A percentile compares a stretch with the other conserved stretches of the same genome.
These are phyloP conservation scores for Geotrichum citri-aurantii DNA, from an alignment of 1,139 yeast species.

Conservation along the genomic window DNA sequence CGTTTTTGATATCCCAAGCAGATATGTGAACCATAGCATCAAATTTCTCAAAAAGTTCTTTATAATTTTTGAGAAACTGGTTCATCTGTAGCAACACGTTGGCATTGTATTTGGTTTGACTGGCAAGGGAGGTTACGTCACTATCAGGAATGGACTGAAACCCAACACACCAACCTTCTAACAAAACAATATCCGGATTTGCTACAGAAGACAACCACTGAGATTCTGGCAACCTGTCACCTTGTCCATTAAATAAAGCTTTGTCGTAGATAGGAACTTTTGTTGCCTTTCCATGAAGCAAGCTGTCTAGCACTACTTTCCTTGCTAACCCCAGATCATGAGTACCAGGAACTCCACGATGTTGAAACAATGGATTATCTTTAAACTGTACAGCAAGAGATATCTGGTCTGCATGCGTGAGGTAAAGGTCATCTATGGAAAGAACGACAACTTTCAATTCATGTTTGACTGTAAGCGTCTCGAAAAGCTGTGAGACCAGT, in stretches of 20 bases:
- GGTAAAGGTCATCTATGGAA: constrained; percentile 83
- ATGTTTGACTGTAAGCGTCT: constrained; percentile 28
- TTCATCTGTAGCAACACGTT: constrained; percentile 45
- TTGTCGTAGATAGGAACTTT: constrained; percentile 74
- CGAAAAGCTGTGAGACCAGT: constrained; percentile 5
- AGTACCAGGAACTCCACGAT: constrained; percentile 92
- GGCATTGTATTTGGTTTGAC: constrained; percentile 25
- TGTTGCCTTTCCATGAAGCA: constrained; percentile 30
- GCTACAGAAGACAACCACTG: neutral
- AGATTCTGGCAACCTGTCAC: constrained; percentile 52
- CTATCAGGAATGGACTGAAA: constrained; percentile 46
- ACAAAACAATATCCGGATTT: constrained; percentile 51
- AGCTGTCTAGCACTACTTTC: constrained; percentile 26
- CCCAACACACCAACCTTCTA: constrained; percentile 97
- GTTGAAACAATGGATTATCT: constrained; percentile 56
- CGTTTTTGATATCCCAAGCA: constrained; percentile 55
- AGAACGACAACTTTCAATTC: constrained; percentile 47
- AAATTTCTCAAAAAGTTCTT: constrained; percentile 51
- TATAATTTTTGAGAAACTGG: constrained; percentile 45
- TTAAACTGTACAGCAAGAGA: constrained; percentile 39
- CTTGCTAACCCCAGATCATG: constrained; percentile 59
- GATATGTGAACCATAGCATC: constrained; percentile 59
- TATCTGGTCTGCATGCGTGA: constrained; percentile 56
- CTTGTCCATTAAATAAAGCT: constrained; percentile 63
- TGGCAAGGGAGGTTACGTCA: constrained; percentile 19